Percentiles rank a stretch among this genome's conserved stretches.
Conservation (phyloP, 768 basidiomycete genomes). For the Suillus sp. region DNA sequence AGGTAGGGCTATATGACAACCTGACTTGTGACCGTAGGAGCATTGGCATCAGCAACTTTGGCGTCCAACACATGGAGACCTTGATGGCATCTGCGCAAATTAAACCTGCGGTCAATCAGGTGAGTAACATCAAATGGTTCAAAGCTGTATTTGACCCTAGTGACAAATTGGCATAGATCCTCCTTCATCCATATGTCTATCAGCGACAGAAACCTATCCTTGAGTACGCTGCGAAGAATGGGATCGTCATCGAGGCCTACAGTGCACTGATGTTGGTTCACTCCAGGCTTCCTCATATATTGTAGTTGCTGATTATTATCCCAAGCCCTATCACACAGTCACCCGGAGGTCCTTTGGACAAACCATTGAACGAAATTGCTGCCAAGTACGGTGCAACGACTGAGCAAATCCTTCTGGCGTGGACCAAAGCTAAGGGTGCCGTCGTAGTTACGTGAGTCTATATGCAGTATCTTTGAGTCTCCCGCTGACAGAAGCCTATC, state of each 20-base stretch:
- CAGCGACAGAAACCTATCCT: constrained; percentile 53
- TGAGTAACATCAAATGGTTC: constrained; percentile 18
- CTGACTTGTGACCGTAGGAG: constrained; percentile 43
- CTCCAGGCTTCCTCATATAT: constrained; percentile 43
- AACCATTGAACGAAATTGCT: constrained; percentile 56
- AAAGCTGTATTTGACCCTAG: constrained; percentile 4
- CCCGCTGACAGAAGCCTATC: neutral
- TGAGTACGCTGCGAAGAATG: constrained; percentile 55
- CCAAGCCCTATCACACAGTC: constrained; percentile 47
- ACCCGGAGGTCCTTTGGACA: constrained; percentile 67
- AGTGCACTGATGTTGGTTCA: constrained; percentile 33
- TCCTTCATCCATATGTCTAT: constrained; percentile 72
- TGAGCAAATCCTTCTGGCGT: constrained; percentile 1
- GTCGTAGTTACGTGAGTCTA: constrained; percentile 59
- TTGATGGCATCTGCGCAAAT: constrained; percentile 60
- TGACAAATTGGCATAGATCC: constrained; percentile 47
- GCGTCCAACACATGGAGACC: constrained; percentile 51
- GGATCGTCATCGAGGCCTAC: constrained; percentile 74
- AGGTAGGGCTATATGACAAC: neutral
- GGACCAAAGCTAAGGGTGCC: constrained; percentile 58
- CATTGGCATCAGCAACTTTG: constrained; percentile 75
- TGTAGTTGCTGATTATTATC: neutral
- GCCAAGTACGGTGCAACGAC: neutral
- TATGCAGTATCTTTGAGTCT: neutral
- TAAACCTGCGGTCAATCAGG: constrained; percentile 71